Evolutionary conservation across 768 basidiomycete genomes (phyloP).

Genomic region (Pisolithus tinctorius): DNA sequence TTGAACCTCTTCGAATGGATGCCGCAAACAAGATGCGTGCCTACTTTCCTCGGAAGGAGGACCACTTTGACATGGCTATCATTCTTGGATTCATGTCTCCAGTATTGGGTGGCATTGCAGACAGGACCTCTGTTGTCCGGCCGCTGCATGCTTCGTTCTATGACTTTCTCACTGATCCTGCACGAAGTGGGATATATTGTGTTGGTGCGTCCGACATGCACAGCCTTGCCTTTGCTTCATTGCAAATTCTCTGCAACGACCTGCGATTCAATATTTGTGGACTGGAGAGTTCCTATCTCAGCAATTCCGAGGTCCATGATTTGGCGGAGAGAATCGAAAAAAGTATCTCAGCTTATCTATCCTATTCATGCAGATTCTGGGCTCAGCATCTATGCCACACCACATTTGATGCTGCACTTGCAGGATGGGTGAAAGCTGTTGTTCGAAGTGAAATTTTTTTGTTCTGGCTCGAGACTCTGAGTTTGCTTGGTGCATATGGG

Average conservation of each 20-base stretch:
- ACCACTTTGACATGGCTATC: background rate
- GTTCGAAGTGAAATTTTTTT: background rate
- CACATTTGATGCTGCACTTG: no score
- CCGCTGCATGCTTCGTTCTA: conserved; percentile 21
- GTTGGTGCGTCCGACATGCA: background rate
- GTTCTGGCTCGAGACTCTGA: background rate
- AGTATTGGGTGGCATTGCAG: conserved; percentile 1
- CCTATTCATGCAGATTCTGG: background rate
- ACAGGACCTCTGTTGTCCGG: conserved; percentile 1
- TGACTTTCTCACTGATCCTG: conserved; percentile 16
- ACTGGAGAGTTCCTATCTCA: background rate
- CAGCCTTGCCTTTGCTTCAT: background rate
- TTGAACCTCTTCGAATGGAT: background rate
- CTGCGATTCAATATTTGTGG: background rate
- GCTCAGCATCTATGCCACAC: no score
- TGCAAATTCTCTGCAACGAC: background rate
- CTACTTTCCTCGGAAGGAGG: background rate
- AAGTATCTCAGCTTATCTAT: background rate
- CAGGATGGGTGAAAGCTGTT: background rate
- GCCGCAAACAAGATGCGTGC: background rate
- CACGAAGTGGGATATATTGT: conserved; percentile 6
- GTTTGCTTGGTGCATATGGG: background rate
- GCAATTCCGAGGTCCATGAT: background rate
- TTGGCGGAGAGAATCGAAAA: background rate
- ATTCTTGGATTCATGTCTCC: background rate